Conservation (phyloP, 73 alveolate species). For the Blepharisma stoltei region DNA sequence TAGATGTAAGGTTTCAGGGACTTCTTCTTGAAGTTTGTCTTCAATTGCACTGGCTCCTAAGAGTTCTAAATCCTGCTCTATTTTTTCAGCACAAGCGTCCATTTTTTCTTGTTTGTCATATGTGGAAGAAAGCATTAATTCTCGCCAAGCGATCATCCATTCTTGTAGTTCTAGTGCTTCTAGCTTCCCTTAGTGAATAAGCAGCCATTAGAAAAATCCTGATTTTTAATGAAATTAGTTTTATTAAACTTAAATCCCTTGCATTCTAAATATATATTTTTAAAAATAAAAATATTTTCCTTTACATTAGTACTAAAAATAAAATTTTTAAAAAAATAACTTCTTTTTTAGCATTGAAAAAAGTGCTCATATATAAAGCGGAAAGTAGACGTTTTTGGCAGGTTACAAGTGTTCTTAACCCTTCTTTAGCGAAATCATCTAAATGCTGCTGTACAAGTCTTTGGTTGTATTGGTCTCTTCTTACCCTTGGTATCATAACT, state of each 20-base stretch:
- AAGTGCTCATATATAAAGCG: no score
- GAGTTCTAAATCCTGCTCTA: constrained; percentile 75
- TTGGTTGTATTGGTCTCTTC: neutral
- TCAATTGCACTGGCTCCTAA: constrained; percentile 95
- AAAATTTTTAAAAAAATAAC: no score
- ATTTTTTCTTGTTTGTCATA: constrained; percentile 41
- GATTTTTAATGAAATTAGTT: constrained; percentile 53
- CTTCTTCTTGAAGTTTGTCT: constrained; percentile 96
- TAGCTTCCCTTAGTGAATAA: no score
- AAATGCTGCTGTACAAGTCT: constrained; percentile 33
- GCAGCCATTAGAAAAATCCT: constrained; percentile 27
- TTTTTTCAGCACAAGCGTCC: constrained; percentile 60
- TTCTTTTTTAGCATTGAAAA: no score
- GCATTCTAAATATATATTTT: no score
- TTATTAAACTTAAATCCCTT: constrained; percentile 38
- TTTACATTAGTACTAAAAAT: no score
- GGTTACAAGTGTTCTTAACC: constrained; percentile 88
- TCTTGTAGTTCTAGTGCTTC: constrained; percentile 32
- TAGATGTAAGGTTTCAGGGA: constrained; percentile 91
- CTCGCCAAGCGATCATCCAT: constrained; percentile 8
- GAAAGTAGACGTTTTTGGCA: constrained; percentile 72
- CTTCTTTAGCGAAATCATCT: constrained; percentile 79
- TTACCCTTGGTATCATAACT: constrained; percentile 25
- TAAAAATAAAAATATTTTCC: no score
- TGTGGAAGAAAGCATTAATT: constrained; percentile 25